Evolutionary conservation across 139 green algal species (phyloP).

Genomic region (Tetraselmis striata): DNA sequence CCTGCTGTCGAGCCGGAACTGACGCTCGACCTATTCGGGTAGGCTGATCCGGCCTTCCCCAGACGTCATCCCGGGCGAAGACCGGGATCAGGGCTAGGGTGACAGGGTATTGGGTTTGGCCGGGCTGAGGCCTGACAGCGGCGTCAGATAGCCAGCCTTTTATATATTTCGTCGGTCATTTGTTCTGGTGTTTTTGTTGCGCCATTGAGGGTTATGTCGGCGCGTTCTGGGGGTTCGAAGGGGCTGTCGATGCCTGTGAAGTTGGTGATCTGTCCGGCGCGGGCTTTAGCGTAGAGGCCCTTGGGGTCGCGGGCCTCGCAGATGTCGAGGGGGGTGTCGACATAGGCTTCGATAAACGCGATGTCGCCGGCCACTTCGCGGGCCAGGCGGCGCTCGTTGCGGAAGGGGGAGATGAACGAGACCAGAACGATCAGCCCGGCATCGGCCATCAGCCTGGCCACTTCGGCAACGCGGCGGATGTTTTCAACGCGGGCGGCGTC

Average conservation of each 20-base stretch:
- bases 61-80: no score
- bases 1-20: no score
- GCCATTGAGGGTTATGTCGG: no score
- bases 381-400: slow-evolving; percentile 56
- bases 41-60: no score
- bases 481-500: slow-evolving; percentile 81
- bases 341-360: slow-evolving; percentile 84
- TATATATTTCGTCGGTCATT: no score
- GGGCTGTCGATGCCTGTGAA: slow-evolving; percentile 90
- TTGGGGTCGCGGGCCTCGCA: slow-evolving; percentile 92
- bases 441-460: slow-evolving; percentile 86
- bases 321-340: slow-evolving; percentile 81
- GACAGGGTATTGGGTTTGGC: no score
- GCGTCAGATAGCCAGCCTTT: no score
- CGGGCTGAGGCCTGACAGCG: no score
- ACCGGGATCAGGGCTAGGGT: no score
- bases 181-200: no score
- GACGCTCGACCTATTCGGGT: no score
- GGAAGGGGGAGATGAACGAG: slow-evolving; percentile 91
- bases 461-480: slow-evolving; percentile 87
- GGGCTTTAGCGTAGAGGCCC: slow-evolving; percentile 89
- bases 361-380: slow-evolving; percentile 42
- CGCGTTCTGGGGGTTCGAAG: slow-evolving; percentile 76
- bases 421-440: slow-evolving; percentile 82
- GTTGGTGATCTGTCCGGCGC: slow-evolving; percentile 81